Base-by-base conservation (phyloP, 2,329 filamentous ascomycete genomes). In the Dendrostoma leiphaemia region DNA sequence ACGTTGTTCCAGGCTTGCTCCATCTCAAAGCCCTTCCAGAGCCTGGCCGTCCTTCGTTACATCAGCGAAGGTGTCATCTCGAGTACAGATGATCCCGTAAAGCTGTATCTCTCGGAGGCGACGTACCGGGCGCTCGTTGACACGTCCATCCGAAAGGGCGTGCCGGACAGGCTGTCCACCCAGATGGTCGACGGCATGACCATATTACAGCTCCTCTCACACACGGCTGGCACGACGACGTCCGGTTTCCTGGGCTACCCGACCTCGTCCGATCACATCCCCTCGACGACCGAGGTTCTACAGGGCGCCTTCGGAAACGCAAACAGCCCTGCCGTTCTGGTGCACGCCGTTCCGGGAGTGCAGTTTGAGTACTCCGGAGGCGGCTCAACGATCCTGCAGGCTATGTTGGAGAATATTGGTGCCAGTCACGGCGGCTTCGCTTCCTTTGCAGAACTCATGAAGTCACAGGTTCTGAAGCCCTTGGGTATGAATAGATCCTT, bases 1-100 rank as follows among this genome's bases (percentile, higher is more conserved):
- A 55, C 53, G 17, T 48, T 55, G n/a, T 55, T 55, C 23, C 53
- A 55, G 23, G 53, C 53, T 19, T 51, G 48, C 35, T 55, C 53
- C 6, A 35, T 55, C 17, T 55, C 53, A 15, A 55, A 55, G 48
- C 32, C 53, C 17, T 55, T 55, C 35, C 53, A 55, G 41, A 52
- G 53, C 43, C 43, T 55, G 28, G 53, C 53, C 4, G 24, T 55
- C 9, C 41, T 55, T 15, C 53, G 48, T 32, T 48, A 51, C 9
- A 9, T 47, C n/a, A 55, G 53, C 24, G 48, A 55, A 35, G 53
- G 53, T 21, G 32, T 10, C 28, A 51, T 51, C 13, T 31, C 35
- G 6, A 24, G 43, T 29, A 28, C 52, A 17, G 53, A 55, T 15
- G 48, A 55, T 17, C 53, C 41, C 15, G 43, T 48, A 28, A 51